Conservation (phyloP, 176 grass and related monocot genomes). For the Triticum dicoccoides region DNA sequence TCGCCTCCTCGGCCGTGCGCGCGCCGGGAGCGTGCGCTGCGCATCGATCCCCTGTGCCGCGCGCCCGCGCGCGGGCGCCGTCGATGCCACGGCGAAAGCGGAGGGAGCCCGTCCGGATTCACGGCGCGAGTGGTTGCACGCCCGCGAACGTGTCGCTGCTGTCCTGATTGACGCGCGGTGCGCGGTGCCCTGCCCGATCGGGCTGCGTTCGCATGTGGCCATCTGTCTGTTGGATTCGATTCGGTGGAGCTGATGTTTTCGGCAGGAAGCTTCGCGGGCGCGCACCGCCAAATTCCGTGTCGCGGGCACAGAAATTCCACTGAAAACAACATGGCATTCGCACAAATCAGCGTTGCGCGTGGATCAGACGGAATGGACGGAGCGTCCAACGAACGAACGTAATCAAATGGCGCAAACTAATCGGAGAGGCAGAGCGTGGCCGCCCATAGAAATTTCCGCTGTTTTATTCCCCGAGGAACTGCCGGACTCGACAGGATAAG, state of each 20-base stretch:
- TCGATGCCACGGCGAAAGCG: neutral
- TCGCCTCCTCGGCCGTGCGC: neutral
- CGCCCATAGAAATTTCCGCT: neutral
- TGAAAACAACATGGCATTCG: too few relatives aligned
- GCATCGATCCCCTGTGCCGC: too few relatives aligned
- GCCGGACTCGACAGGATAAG: slow-evolving; percentile 21
- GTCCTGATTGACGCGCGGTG: neutral
- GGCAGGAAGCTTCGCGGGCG: neutral
- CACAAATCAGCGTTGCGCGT: neutral
- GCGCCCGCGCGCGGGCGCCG: neutral
- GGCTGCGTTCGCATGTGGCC: neutral
- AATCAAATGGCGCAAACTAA: neutral
- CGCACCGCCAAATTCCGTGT: neutral
- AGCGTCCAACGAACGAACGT: neutral
- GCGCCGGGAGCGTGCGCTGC: neutral
- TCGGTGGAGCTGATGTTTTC: neutral
- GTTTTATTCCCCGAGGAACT: neutral
- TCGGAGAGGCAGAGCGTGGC: neutral
- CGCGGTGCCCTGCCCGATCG: neutral
- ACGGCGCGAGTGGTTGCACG: neutral
- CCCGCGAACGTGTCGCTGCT: neutral
- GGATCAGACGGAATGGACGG: neutral
- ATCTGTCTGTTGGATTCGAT: neutral
- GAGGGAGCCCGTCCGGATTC: neutral
- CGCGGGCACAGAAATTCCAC: too few relatives aligned